Percentiles rank a stretch among this genome's conserved stretches.
Conservation (phyloP, 768 basidiomycete genomes). For the Pleurotus giganteus region DNA sequence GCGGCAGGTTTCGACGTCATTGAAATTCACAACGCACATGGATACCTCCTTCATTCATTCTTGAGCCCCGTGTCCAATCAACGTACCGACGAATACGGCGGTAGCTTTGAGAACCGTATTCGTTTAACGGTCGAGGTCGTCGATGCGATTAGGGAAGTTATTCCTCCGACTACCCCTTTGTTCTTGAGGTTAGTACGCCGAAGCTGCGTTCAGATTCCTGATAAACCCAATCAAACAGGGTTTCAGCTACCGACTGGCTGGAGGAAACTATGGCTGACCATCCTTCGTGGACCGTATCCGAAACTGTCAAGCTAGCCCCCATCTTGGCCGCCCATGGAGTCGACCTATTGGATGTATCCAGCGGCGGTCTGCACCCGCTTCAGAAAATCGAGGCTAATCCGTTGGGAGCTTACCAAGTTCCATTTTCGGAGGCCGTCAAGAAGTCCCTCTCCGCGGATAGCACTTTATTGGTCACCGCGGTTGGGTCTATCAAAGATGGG, state of each 20-base stretch:
- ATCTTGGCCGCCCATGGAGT: slow-evolving; percentile 64
- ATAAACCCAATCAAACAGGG: no score
- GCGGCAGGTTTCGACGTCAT: slow-evolving; percentile 59
- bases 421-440: slow-evolving; percentile 52
- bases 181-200: slow-evolving; percentile 56
- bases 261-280: slow-evolving; percentile 56
- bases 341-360: slow-evolving; percentile 73
- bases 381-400: slow-evolving; percentile 33
- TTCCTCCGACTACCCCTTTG: slow-evolving; percentile 62
- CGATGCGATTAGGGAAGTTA: slow-evolving; percentile 58
- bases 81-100: slow-evolving; percentile 68
- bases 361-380: slow-evolving; percentile 53
- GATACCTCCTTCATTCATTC: slow-evolving; percentile 58
- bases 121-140: slow-evolving; percentile 63
- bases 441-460: slow-evolving; percentile 35
- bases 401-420: slow-evolving; percentile 49
- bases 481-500: slow-evolving; percentile 56
- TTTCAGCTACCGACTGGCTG: slow-evolving; percentile 75
- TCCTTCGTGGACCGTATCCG: slow-evolving; percentile 65
- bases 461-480: slow-evolving; percentile 40
- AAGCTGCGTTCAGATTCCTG: no score
- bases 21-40: slow-evolving; percentile 67
- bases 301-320: slow-evolving; percentile 59
- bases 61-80: slow-evolving; percentile 59
- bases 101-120: slow-evolving; percentile 67